These are phyloP conservation scores for Luffa acutangula DNA, from an alignment of 306 rosid genomes.

Conservation along the genomic window DNA sequence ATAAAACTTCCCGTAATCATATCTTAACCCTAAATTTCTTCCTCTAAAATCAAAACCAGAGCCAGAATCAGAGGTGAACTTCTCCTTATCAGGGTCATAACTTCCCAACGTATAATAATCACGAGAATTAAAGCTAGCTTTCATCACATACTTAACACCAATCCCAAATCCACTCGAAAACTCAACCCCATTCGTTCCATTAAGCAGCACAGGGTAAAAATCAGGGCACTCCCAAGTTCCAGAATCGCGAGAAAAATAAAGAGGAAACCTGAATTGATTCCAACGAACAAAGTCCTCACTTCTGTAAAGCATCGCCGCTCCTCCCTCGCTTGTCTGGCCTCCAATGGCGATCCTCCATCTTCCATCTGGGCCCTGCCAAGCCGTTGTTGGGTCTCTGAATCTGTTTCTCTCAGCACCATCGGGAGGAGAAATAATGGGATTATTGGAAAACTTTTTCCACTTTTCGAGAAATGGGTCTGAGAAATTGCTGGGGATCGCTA, in stretches of 20 bases:
- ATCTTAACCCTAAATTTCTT: conserved; percentile 32
- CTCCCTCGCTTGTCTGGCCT: conserved; percentile 26
- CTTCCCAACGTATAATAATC: conserved; percentile 62
- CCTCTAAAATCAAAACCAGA: conserved; percentile 35
- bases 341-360: conserved; percentile 57
- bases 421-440: conserved; percentile 58
- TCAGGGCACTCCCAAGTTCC: conserved; percentile 97
- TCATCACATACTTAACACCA: conserved; percentile 53
- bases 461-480: conserved; percentile 67
- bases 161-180: conserved; percentile 24
- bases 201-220: conserved; percentile 44
- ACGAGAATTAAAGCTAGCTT: conserved; percentile 53
- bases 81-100: conserved; percentile 33
- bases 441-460: conserved; percentile 46
- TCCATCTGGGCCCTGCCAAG: conserved; percentile 68
- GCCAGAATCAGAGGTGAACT: conserved; percentile 39
- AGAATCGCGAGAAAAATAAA: conserved; percentile 40
- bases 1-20: conserved; percentile 73
- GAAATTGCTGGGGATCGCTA: conserved; percentile 50
- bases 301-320: conserved; percentile 43
- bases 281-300: conserved; percentile 49
- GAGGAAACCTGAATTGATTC: conserved; percentile 42
- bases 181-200: conserved; percentile 32
- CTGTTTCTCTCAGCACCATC: conserved; percentile 25
- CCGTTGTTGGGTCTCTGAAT: conserved; percentile 81